Evolutionary conservation across 1,284 basidiomycete genomes (phyloP).

Genomic region (Schizophyllum commune): DNA sequence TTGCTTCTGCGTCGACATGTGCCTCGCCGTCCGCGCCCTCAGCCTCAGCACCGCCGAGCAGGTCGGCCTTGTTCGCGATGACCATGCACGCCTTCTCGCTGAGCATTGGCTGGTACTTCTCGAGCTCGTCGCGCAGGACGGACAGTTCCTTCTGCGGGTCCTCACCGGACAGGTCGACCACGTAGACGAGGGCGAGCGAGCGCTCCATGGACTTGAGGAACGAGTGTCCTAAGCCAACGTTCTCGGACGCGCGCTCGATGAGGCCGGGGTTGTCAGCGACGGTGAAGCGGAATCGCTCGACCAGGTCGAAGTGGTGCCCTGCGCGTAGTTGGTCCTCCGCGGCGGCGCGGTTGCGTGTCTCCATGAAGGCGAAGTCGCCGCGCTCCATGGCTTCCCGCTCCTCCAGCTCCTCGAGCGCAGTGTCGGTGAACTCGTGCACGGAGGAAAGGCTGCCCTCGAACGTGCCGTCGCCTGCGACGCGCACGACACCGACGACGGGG

Average conservation of each 20-base stretch:
- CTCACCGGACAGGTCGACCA: constrained; percentile 77
- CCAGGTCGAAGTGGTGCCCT: constrained; percentile 42
- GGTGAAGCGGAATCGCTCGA: constrained; percentile 81
- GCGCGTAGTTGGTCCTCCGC: constrained; percentile 11
- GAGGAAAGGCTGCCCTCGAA: constrained; percentile 56
- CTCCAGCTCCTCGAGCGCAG: constrained; percentile 49
- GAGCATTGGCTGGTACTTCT: constrained; percentile 79
- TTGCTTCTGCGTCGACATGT: constrained; percentile 25
- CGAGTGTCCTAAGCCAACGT: constrained; percentile 89
- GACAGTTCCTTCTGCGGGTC: constrained; percentile 72
- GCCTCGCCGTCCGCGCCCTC: constrained; percentile 29
- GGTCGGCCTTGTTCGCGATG: constrained; percentile 92
- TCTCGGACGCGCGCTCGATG: constrained; percentile 76
- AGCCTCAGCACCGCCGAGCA: constrained; percentile 34
- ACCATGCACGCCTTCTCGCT: constrained; percentile 72
- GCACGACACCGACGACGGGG: constrained; percentile 90
- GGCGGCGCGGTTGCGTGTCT: constrained; percentile 40
- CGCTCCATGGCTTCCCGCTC: constrained; percentile 38
- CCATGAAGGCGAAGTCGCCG: constrained; percentile 41
- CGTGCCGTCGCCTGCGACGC: constrained; percentile 75
- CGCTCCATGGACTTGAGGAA: constrained; percentile 94
- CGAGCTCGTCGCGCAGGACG: constrained; percentile 73
- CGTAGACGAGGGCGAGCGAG: constrained; percentile 84
- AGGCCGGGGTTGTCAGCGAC: constrained; percentile 98
- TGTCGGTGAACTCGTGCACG: constrained; percentile 63